phyloP scores from a whole-genome alignment of 2,329 filamentous ascomycete species.

The Harringtonia aguacate region DNA sequence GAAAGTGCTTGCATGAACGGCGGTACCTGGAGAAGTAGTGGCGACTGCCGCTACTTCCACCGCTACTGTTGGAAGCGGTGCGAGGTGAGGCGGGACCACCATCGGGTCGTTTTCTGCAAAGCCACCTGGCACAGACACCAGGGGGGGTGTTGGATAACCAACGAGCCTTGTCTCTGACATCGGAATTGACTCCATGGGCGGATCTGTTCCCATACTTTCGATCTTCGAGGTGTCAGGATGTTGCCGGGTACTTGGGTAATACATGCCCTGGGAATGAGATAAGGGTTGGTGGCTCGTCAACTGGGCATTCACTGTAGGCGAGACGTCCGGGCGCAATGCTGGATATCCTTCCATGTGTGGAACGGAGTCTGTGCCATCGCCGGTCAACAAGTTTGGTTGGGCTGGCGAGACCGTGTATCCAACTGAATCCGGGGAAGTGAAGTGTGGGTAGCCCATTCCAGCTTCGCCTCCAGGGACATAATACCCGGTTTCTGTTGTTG shows the following conservation, averaged over 20 bases:
- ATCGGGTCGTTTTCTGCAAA: too few species aligned
- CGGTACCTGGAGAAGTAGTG: background rate
- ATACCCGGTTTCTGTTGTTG: background rate
- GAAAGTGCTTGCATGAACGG: background rate
- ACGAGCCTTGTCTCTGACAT: too few species aligned
- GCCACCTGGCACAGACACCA: too few species aligned
- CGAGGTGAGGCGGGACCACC: too few species aligned
- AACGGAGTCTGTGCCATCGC: constrained; percentile 17
- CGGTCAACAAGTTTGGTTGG: constrained; percentile 17
- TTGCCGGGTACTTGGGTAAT: constrained; percentile 21
- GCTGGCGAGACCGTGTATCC: constrained; percentile 15
- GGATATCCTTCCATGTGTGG: constrained; percentile 24
- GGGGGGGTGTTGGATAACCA: background rate
- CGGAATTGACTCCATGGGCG: background rate
- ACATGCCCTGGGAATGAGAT: constrained; percentile 26
- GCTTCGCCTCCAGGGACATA: background rate
- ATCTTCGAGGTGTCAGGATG: background rate
- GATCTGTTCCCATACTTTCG: background rate
- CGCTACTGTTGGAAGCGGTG: too few species aligned
- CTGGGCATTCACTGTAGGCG: constrained; percentile 5
- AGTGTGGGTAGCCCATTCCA: background rate
- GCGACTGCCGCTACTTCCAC: background rate
- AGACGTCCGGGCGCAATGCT: constrained; percentile 22
- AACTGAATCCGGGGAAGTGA: constrained; percentile 10
- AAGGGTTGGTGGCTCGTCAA: constrained; percentile 12